Conservation (phyloP, 2,329 filamentous ascomycete species). For the Graphiopsis chlorocephala region DNA sequence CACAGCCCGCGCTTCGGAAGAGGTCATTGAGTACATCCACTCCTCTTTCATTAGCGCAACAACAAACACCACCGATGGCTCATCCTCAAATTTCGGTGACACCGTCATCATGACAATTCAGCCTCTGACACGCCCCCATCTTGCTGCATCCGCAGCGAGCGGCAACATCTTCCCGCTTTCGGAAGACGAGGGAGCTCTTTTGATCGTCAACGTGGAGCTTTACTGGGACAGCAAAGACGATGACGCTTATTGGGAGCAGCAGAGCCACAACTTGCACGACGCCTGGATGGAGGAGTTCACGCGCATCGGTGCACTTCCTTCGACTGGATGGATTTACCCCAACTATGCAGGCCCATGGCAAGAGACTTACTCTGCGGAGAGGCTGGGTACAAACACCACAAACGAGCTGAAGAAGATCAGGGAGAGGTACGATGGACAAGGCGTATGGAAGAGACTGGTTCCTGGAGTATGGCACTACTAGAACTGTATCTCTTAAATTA, state of each 20-base stretch:
- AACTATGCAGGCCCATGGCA: constrained; percentile 38
- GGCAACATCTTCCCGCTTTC: constrained; percentile 23
- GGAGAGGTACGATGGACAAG: constrained; percentile 33
- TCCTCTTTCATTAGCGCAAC: constrained; percentile 17
- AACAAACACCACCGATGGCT: constrained; percentile 16
- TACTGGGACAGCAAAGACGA: constrained; percentile 18
- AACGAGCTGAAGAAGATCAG: constrained; percentile 29
- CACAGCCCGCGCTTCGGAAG: constrained; percentile 16
- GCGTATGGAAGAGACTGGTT: constrained; percentile 31
- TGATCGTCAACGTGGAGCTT: constrained; percentile 22
- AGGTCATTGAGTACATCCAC: constrained; percentile 20
- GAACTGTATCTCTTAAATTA: not conserved
- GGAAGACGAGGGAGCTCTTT: constrained; percentile 17
- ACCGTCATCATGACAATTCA: constrained; percentile 21
- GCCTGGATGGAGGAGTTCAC: constrained; percentile 12
- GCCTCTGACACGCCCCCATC: constrained; percentile 23
- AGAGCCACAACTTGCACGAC: constrained; percentile 11
- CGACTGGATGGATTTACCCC: constrained; percentile 27
- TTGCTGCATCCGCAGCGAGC: constrained; percentile 18
- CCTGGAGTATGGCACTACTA: constrained; percentile 30
- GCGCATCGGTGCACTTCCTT: not conserved
- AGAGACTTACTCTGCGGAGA: constrained; percentile 28
- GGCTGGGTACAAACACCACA: constrained; percentile 27
- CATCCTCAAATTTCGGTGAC: constrained; percentile 1
- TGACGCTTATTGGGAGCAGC: constrained; percentile 19